Base-by-base conservation (phyloP, 2,329 filamentous ascomycete species). In the Fusarium nanum region DNA sequence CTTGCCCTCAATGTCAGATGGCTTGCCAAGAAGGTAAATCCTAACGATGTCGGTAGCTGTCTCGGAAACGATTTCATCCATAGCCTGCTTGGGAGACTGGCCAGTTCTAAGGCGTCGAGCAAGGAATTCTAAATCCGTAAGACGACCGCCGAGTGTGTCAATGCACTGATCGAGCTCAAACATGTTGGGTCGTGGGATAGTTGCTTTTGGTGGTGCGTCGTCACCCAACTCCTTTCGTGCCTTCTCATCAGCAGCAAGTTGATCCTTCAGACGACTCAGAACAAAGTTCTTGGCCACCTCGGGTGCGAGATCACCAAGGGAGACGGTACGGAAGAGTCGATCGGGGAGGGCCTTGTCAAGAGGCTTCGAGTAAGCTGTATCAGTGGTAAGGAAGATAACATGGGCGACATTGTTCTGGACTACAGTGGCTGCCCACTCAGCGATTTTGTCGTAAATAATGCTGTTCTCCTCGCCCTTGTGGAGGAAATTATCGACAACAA, bases 41-140 rank as follows among this genome's bases (percentile, higher is more conserved):
- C 97, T 97, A 66, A 97, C 83, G 49, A 98, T 94, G 76, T 98
- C 96, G 0, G 92, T 93, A 1, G 94, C 92, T 20, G 92, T 92
- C 76, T 97, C 93, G 57, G 93, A 90, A 56, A 97, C 92, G 67
- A 99, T 98, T 70, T 97, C 94, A 23, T 89, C 85, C 4, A 98
- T 91, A 5, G 96, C 96, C 72, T 91, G 86, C 68, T 86, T 87
- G 1, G 96, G 96, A 4, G 87, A 91, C 78, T 98, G 94, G 18
- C 96, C 95, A 1, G 92, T 89, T 80, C 93, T 93, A 73, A 99
- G 92, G 20, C 96, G 88, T 37, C 95, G 89, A n/a, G 94, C 92
- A 45, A 99, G 88, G 76, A 96, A 97, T 77, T 98, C 95, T 22
- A 99, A 89, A 76, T 99, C 96, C 0, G 94, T 97, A n/a, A 99